phyloP scores from a whole-genome alignment of 2,329 filamentous ascomycete species.

The Colletotrichum sp. region DNA sequence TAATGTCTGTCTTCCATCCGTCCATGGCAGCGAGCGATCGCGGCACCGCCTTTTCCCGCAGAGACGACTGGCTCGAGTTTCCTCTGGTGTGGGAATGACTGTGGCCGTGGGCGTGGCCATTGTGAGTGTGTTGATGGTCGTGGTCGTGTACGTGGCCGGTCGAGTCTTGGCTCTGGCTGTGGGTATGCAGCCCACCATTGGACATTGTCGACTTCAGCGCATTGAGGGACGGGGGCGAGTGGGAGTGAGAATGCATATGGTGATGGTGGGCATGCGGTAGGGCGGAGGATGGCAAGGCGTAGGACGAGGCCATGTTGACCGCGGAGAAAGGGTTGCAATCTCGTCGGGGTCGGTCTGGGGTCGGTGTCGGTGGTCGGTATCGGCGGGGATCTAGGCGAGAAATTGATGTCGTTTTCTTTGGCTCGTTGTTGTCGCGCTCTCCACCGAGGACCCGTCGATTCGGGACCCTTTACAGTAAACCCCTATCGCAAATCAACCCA shows the following conservation, averaged over 20 bases:
- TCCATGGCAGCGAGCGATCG: conserved; percentile 37
- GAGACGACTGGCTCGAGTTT: conserved; percentile 9
- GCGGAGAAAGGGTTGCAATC: background rate
- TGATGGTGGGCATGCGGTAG: conserved; percentile 53
- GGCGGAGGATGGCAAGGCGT: conserved; percentile 56
- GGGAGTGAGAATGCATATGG: conserved; percentile 43
- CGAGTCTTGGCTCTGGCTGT: conserved; percentile 29
- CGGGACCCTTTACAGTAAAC: background rate
- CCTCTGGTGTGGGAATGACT: conserved; percentile 28
- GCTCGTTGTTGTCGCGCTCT: conserved; percentile 4
- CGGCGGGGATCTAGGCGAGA: conserved; percentile 5
- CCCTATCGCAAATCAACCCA: background rate
- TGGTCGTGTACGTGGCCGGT: conserved; percentile 29
- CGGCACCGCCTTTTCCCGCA: conserved; percentile 36
- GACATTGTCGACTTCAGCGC: conserved; percentile 38
- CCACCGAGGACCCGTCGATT: conserved; percentile 14
- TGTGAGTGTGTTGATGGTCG: conserved; percentile 22
- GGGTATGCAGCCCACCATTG: conserved; percentile 28
- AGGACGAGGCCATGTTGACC: conserved; percentile 55
- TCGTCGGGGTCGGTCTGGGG: conserved; percentile 9
- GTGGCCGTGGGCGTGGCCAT: conserved; percentile 32
- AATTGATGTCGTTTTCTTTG: conserved; percentile 9
- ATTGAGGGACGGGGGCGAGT: conserved; percentile 44
- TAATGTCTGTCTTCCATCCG: conserved; percentile 47
- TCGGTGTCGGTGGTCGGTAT: conserved; percentile 2